These are phyloP conservation scores for Hymenotorrendiella dingleyae DNA, from an alignment of 2,329 filamentous ascomycete genomes.

Conservation along the genomic window DNA sequence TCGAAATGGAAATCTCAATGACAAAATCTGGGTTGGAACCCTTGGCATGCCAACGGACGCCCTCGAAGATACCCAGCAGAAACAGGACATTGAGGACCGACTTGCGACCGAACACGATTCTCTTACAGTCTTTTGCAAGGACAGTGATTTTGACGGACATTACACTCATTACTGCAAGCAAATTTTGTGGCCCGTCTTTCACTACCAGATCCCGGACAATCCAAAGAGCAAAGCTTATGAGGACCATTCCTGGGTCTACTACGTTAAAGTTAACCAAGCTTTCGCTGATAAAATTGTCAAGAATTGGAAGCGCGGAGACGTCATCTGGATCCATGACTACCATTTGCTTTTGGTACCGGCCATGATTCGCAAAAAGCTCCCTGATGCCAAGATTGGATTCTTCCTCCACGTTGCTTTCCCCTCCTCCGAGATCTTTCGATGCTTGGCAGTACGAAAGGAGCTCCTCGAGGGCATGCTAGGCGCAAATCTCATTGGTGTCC, in stretches of 20 bases:
- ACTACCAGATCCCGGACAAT: conserved; percentile 96
- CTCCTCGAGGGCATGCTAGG: conserved; percentile 89
- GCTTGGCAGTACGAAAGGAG: conserved; percentile 78
- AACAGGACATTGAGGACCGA: conserved; percentile 75
- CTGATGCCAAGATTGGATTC: conserved; percentile 92
- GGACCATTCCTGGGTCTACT: conserved; percentile 94
- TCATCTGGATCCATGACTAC: conserved; percentile 95
- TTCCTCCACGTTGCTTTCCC: conserved; percentile 95
- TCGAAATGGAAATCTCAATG: conserved; percentile 60
- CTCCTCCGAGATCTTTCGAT: conserved; percentile 92
- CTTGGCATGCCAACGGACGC: conserved; percentile 91
- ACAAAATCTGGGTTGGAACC: conserved; percentile 87
- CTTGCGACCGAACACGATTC: conserved; percentile 78
- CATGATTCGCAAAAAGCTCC: conserved; percentile 85
- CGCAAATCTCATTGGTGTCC: conserved; percentile 87
- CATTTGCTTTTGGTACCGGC: conserved; percentile 82
- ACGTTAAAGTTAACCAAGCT: conserved; percentile 84
- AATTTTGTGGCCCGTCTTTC: conserved; percentile 95
- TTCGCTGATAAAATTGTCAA: conserved; percentile 87
- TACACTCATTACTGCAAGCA: conserved; percentile 97
- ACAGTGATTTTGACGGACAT: conserved; percentile 90
- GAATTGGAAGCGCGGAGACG: conserved; percentile 89
- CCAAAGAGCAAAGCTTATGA: conserved; percentile 98
- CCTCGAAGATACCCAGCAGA: conserved; percentile 66
- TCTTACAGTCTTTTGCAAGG: conserved; percentile 76